Conservation (phyloP, 2,329 filamentous ascomycete genomes). For the Metarhizium anisopliae region DNA sequence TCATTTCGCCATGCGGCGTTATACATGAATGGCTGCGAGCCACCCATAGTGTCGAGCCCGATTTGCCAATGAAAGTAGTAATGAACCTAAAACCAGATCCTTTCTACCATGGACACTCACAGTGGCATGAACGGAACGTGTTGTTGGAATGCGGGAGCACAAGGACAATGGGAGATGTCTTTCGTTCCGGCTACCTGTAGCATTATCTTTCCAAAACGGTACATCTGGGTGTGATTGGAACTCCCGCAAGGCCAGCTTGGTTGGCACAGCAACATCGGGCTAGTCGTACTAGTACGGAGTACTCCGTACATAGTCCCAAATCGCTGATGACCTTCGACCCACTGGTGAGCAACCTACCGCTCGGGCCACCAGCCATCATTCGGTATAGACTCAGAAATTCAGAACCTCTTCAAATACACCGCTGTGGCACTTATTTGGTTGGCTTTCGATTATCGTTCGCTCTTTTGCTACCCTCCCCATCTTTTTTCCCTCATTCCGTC, state of each 20-base stretch:
- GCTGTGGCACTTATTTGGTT: background rate
- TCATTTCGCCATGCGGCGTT: constrained; percentile 42
- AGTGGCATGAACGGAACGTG: background rate
- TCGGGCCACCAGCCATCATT: no score
- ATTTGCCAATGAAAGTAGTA: background rate
- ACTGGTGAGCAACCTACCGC: background rate
- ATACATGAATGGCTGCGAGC: constrained; percentile 61
- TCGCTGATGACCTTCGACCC: background rate
- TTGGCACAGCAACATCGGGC: constrained; percentile 17
- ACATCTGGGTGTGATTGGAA: no score
- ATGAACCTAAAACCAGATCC: background rate
- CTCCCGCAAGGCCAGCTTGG: constrained; percentile 2
- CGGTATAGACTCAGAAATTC: no score
- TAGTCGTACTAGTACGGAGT: no score
- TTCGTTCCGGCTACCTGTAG: background rate
- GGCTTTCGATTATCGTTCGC: background rate
- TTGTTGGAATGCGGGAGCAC: constrained; percentile 1
- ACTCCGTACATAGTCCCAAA: background rate
- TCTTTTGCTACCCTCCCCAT: background rate
- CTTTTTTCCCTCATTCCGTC: background rate
- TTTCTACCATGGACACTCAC: background rate
- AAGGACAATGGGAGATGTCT: constrained; percentile 1
- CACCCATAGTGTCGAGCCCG: constrained; percentile 14
- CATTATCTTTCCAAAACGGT: background rate
- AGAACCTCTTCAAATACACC: background rate